These are phyloP conservation scores for Suillus sp. DNA, from an alignment of 768 basidiomycete genomes.

Conservation along the genomic window DNA sequence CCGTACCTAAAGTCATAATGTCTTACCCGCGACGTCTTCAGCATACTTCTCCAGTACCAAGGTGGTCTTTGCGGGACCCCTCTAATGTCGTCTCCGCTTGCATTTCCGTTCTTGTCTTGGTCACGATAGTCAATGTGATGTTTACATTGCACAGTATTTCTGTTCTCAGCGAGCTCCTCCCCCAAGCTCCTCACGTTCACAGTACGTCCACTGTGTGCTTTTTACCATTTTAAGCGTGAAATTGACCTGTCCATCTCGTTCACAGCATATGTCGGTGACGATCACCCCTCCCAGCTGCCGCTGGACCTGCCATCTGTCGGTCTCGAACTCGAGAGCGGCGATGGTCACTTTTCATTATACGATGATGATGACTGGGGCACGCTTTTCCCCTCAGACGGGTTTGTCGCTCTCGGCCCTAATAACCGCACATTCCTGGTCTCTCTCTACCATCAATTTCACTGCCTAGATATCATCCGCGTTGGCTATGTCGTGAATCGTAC, in stretches of 20 bases:
- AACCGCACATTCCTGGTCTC: slow-evolving; percentile 36
- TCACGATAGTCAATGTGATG: slow-evolving; percentile 28
- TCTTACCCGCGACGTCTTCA: not conserved
- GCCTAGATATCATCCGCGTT: slow-evolving; percentile 40
- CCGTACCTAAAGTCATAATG: not conserved
- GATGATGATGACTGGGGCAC: slow-evolving; percentile 40
- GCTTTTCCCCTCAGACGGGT: slow-evolving; percentile 36
- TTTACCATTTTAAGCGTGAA: slow-evolving; percentile 6
- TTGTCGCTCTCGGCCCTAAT: slow-evolving; percentile 37
- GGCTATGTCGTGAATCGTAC: slow-evolving; percentile 28
- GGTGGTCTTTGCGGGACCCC: slow-evolving; percentile 2
- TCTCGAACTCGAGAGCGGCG: slow-evolving; percentile 29
- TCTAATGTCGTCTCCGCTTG: slow-evolving; percentile 16
- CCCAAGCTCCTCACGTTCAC: slow-evolving; percentile 25
- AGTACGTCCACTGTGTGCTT: slow-evolving; percentile 17
- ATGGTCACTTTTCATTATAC: slow-evolving; percentile 32
- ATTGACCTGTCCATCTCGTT: not conserved
- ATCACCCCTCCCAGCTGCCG: slow-evolving; percentile 36
- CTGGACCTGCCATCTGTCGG: slow-evolving; percentile 31
- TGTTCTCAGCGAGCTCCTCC: slow-evolving; percentile 17
- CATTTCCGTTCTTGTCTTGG: slow-evolving; percentile 21
- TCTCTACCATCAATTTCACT: slow-evolving; percentile 54
- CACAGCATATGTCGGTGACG: slow-evolving; percentile 33
- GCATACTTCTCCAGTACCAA: not conserved
- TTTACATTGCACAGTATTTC: slow-evolving; percentile 21